Evolutionary conservation across 1,139 yeast species (phyloP), one percentile per base, ranked within the genome.

Genomic region (Sugiyamaella novakii): DNA sequence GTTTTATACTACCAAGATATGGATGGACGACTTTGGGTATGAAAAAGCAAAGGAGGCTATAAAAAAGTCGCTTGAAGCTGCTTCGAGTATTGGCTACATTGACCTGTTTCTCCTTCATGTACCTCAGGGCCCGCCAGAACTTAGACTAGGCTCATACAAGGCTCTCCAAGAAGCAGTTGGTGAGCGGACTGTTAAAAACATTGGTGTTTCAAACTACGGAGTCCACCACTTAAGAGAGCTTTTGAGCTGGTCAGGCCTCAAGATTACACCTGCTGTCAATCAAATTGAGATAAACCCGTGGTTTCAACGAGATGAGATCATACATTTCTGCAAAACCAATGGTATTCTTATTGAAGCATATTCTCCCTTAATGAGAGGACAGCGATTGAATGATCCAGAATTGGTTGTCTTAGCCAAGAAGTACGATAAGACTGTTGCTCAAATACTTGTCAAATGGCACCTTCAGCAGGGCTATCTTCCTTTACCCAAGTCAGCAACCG

Each of bases 241-340:
- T 59, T 70, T 85, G 52, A 46, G 87, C 64, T 80, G 81, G 51
- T 82, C 84, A 55, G 78, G 73, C 55, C 45, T 47, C 27, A 38
- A 43, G 28, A 79, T 47, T 18, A 51, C 31, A 36, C 57, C 52
- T n/a, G 49, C 48, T 45, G 86, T 79, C 49, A 76, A 84, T 61
- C 96, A 88, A 70, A 83, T 87, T 63, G 96, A 88, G 73, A 88
- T 84, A 69, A 95, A 87, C 68, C 95, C 95, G 56, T 87, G 85
- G 74, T 76, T 87, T 66, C 87, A 84, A 58, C 95, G 87, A 71
- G 77, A 77, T 54, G 75, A 75, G 58, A 73, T 87, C 64, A 67
- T 84, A 52, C 77, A 82, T 58, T 85, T 71, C 64, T 84, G 79
- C 54, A 79, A 83, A 64, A 62, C 69, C 36, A 68, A 78, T 56